Conservation (phyloP, 495 filamentous ascomycete species). For the Trichocladium antarcticum region DNA sequence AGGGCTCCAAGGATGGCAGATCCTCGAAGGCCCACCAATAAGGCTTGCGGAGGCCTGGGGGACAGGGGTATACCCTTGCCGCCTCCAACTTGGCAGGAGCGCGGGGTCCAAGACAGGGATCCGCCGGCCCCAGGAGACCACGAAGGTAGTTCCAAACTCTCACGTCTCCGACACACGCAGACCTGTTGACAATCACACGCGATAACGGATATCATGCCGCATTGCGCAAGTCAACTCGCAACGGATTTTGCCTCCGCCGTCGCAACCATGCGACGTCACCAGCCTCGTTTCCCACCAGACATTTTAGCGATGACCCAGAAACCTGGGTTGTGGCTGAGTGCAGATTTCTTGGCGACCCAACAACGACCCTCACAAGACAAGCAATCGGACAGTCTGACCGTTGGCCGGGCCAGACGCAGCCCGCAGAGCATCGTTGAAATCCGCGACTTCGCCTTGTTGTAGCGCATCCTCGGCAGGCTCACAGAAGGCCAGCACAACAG, state of each 20-base stretch:
- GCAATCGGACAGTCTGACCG: conserved; percentile 3
- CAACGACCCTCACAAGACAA: conserved; percentile 3
- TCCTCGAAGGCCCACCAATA: conserved; percentile 30
- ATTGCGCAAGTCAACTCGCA: neutral
- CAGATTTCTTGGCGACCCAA: conserved; percentile 1
- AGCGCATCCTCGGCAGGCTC: too few species aligned
- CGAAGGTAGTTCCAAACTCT: too few species aligned
- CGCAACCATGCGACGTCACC: conserved; percentile 24
- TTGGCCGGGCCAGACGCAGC: neutral
- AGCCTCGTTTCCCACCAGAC: conserved; percentile 13
- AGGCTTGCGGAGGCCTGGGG: conserved; percentile 22
- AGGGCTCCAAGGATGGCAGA: conserved; percentile 26
- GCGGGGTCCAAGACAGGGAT: conserved; percentile 21
- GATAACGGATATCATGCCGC: neutral
- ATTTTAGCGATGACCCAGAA: conserved; percentile 8
- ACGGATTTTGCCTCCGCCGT: conserved; percentile 2
- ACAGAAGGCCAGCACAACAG: too few species aligned
- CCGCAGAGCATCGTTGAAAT: neutral
- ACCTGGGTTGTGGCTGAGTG: conserved; percentile 24
- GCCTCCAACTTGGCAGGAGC: conserved; percentile 24
- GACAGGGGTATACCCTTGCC: conserved; percentile 27
- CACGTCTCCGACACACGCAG: too few species aligned
- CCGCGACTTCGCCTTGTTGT: conserved; percentile 1
- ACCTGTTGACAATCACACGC: too few species aligned
- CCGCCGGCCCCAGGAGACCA: neutral